These are phyloP conservation scores for Mortierella sp. DNA, from an alignment of 371 early-diverging fungal species.

Conservation along the genomic window DNA sequence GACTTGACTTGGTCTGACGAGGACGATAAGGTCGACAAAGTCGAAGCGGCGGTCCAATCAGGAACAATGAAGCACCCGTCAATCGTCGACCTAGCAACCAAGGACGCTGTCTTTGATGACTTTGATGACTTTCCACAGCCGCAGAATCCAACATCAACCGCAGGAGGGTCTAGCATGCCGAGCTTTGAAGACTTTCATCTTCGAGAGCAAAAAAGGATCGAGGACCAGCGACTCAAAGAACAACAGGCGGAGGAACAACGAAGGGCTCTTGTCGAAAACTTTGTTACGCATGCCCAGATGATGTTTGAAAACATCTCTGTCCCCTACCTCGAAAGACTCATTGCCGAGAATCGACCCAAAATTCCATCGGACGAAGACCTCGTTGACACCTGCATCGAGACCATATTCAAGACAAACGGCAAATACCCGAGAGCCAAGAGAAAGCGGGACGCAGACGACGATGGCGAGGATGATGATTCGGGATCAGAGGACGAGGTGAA, in stretches of 20 bases:
- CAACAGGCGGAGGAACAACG: constrained; percentile 23
- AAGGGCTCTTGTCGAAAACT: constrained; percentile 23
- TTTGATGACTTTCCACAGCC: not conserved
- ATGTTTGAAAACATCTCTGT: constrained; percentile 47
- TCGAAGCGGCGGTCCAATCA: not conserved
- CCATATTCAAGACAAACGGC: constrained; percentile 31
- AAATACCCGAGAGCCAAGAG: constrained; percentile 39
- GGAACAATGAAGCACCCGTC: not conserved
- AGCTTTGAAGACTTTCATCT: constrained; percentile 36
- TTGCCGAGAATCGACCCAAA: constrained; percentile 25
- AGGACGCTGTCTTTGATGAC: not conserved
- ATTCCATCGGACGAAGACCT: constrained; percentile 25
- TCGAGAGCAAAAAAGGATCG: constrained; percentile 15
- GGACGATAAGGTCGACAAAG: not conserved
- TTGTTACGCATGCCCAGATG: constrained; percentile 31
- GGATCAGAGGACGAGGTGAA: not conserved
- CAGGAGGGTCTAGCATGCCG: not conserved
- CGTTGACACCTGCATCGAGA: constrained; percentile 41
- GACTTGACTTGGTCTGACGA: constrained; percentile 22
- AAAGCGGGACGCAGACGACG: constrained; percentile 23
- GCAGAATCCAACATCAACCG: not conserved
- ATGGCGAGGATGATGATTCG: not conserved
- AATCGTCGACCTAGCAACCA: not conserved
- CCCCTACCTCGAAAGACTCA: constrained; percentile 22
- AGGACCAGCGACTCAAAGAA: constrained; percentile 6